Evolutionary conservation across 2,329 filamentous ascomycete genomes (phyloP).

Genomic region (Cladophialophora yegresii): DNA sequence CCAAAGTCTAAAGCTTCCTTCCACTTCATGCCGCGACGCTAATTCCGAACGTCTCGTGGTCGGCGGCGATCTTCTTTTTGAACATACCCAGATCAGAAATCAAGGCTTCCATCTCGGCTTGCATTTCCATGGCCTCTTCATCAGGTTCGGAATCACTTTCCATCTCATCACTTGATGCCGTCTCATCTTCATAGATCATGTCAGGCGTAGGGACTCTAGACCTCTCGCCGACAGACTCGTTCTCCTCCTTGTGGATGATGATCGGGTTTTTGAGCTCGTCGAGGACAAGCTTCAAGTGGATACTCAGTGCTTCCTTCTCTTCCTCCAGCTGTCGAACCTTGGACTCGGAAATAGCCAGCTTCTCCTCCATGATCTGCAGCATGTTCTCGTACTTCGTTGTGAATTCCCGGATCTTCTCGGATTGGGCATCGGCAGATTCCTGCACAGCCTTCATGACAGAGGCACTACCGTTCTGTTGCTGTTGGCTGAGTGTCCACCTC

Average conservation of each 20-base stretch:
- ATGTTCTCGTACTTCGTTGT: constrained; percentile 85
- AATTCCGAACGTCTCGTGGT: constrained; percentile 47
- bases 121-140: constrained; percentile 63
- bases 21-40: constrained; percentile 20
- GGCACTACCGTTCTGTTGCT: constrained; percentile 39
- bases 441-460: constrained; percentile 67
- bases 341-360: constrained; percentile 82
- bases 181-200: constrained; percentile 40
- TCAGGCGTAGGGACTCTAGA: constrained; percentile 33
- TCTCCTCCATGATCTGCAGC: constrained; percentile 96
- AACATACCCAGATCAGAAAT: constrained; percentile 78
- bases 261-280: constrained; percentile 90
- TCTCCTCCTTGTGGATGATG: constrained; percentile 50
- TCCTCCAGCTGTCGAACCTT: constrained; percentile 89
- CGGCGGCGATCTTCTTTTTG: constrained; percentile 81
- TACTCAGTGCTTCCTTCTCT: constrained; percentile 83
- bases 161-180: constrained; percentile 43
- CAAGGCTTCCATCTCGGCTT: constrained; percentile 82
- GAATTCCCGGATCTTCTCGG: constrained; percentile 89
- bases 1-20: background rate
- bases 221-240: constrained; percentile 19
- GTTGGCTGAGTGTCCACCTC: constrained; percentile 69
- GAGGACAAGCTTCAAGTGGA: constrained; percentile 85
- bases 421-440: constrained; percentile 74
- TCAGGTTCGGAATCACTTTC: constrained; percentile 60